phyloP scores from a whole-genome alignment of 1,284 basidiomycete genomes.

The Irpex sp. region DNA sequence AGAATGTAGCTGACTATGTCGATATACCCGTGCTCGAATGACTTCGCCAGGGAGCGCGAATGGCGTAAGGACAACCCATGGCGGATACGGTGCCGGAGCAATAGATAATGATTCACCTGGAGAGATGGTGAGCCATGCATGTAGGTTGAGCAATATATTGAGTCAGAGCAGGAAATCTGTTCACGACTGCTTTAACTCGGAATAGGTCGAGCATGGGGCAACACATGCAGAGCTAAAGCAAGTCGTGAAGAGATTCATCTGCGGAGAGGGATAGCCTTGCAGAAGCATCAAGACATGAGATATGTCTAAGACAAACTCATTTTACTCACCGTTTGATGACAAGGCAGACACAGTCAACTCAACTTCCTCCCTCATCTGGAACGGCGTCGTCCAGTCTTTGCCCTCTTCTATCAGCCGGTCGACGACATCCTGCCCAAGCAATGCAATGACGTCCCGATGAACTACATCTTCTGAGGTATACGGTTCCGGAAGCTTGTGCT shows the following conservation, averaged over 20 bases:
- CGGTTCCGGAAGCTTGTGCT: constrained; percentile 46
- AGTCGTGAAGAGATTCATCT: background rate
- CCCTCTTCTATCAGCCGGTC: constrained; percentile 45
- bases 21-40: constrained; percentile 69
- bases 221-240: constrained; percentile 7
- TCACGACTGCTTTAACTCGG: background rate
- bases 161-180: background rate
- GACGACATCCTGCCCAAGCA: constrained; percentile 64
- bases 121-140: constrained; percentile 4
- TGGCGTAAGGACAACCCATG: constrained; percentile 82
- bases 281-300: background rate
- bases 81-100: constrained; percentile 41
- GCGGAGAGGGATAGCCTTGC: background rate
- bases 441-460: constrained; percentile 62
- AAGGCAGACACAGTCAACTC: constrained; percentile 64
- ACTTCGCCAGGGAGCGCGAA: constrained; percentile 82
- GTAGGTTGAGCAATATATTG: background rate
- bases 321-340: constrained; percentile 58
- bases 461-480: constrained; percentile 76
- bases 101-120: constrained; percentile 71
- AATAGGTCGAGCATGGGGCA: background rate
- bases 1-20: constrained; percentile 65
- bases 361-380: constrained; percentile 56
- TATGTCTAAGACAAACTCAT: background rate
- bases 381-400: constrained; percentile 56